Evolutionary conservation across 2,329 filamentous ascomycete species (phyloP).

Genomic region (Colletotrichum cuscutae): DNA sequence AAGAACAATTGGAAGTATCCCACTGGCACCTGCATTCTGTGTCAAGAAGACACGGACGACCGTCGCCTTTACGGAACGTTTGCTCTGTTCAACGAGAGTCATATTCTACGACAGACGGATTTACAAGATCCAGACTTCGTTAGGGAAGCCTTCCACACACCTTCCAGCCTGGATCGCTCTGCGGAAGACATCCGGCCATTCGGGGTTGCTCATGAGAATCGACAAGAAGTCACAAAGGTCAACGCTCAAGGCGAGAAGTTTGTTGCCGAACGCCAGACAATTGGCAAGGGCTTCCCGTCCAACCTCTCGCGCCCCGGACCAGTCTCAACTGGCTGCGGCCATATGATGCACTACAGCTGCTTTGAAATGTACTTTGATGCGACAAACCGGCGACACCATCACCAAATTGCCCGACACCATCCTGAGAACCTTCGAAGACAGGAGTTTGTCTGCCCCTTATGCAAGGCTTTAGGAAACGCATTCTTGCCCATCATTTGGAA

Average conservation of each 20-base stretch:
- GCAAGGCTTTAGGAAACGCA: slow-evolving; percentile 94
- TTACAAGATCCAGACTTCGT: slow-evolving; percentile 85
- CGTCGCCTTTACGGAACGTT: slow-evolving; percentile 92
- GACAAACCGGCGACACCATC: slow-evolving; percentile 83
- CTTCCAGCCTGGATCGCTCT: slow-evolving; percentile 84
- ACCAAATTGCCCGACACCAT: slow-evolving; percentile 94
- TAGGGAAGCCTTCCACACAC: slow-evolving; percentile 82
- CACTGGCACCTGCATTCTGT: slow-evolving; percentile 91
- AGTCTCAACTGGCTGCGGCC: slow-evolving; percentile 90
- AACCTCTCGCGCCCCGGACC: slow-evolving; percentile 76
- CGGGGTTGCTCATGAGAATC: slow-evolving; percentile 89
- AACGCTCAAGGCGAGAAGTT: slow-evolving; percentile 78
- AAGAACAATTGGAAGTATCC: slow-evolving; percentile 91
- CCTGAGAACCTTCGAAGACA: slow-evolving; percentile 82
- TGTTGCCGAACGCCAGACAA: slow-evolving; percentile 78
- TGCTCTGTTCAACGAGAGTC: slow-evolving; percentile 86
- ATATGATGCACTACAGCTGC: slow-evolving; percentile 98
- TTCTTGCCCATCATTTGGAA: slow-evolving; percentile 98
- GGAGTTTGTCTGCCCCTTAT: slow-evolving; percentile 96
- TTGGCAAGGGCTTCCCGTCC: slow-evolving; percentile 89
- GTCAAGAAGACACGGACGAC: slow-evolving; percentile 95
- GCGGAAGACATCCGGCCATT: slow-evolving; percentile 88
- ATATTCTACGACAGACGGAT: slow-evolving; percentile 87
- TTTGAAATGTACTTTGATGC: slow-evolving; percentile 93
- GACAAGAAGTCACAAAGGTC: slow-evolving; percentile 79